Evolutionary conservation across 1,284 basidiomycete species (phyloP).

Genomic region (Ceratobasidium sp.): DNA sequence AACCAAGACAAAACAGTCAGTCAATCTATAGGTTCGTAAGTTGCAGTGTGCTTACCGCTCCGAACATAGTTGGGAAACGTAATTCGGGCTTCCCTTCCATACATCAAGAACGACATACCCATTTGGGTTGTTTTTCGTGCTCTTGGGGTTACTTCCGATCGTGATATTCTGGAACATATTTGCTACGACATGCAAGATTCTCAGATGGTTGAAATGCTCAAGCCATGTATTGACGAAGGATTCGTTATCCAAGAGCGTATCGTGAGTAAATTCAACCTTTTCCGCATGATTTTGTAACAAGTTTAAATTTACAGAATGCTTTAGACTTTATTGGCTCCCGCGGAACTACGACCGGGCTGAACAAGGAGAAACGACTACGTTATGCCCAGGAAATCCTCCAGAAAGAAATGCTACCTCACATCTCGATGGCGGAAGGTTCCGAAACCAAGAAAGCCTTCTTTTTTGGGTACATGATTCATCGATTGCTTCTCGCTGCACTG

Average conservation of each 20-base stretch:
- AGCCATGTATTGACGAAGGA: conserved; percentile 98
- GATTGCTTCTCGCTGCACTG: conserved; percentile 89
- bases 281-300: conserved; percentile 38
- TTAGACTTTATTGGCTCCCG: conserved; percentile 98
- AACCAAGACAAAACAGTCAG: conserved; percentile 85
- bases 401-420: conserved; percentile 98
- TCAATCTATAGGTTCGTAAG: conserved; percentile 42
- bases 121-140: conserved; percentile 99
- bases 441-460: conserved; percentile 99
- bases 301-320: conserved; percentile 58
- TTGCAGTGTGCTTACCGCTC: background rate
- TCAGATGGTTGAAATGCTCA: conserved; percentile 97
- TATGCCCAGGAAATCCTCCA: conserved; percentile 98
- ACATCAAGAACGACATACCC: conserved; percentile 98
- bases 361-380: conserved; percentile 88
- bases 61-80: conserved; percentile 78
- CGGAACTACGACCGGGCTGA: conserved; percentile 93
- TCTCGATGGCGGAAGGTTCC: conserved; percentile 94
- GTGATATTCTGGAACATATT: conserved; percentile 97
- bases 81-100: conserved; percentile 97
- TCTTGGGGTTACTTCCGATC: conserved; percentile 96
- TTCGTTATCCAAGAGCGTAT: conserved; percentile 98
- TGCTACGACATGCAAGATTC: conserved; percentile 97
- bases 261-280: conserved; percentile 52
- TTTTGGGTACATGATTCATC: conserved; percentile 99